Percentiles rank a stretch among this genome's conserved stretches.
Evolutionary conservation across 257 asterid genomes (phyloP).

Genomic region (Solanum dulcamara): DNA sequence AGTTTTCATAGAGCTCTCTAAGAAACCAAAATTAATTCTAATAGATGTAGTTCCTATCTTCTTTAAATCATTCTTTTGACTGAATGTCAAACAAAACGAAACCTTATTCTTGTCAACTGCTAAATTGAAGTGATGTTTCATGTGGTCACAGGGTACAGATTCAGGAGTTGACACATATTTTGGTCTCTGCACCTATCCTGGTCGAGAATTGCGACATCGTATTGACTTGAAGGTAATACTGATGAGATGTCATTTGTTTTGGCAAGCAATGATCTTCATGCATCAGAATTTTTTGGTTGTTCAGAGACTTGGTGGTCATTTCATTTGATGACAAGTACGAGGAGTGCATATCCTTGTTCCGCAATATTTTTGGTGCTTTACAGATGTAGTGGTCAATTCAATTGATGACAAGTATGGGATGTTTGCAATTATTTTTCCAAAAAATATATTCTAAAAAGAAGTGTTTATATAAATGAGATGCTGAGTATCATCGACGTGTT

Average conservation of each 20-base stretch:
- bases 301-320: not conserved
- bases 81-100: not conserved
- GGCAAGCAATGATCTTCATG: too few relatives aligned
- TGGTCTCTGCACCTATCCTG: constrained; percentile 90
- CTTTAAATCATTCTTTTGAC: not conserved
- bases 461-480: not conserved
- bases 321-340: not conserved
- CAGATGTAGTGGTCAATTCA: not conserved
- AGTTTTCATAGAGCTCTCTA: not conserved
- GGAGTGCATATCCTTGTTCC: not conserved
- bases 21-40: not conserved
- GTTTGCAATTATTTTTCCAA: not conserved
- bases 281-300: not conserved
- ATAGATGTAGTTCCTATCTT: not conserved
- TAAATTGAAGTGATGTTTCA: not conserved
- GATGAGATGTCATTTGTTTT: not conserved
- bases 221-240: constrained; percentile 71
- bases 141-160: constrained; percentile 54
- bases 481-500: not conserved
- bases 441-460: not conserved
- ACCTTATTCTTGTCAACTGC: not conserved
- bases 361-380: not conserved
- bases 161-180: constrained; percentile 90
- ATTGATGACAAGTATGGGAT: not conserved
- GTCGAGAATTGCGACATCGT: constrained; percentile 76